These are phyloP conservation scores for Candida xyloterini DNA, from an alignment of 805 yeast genomes.

Conservation along the genomic window DNA sequence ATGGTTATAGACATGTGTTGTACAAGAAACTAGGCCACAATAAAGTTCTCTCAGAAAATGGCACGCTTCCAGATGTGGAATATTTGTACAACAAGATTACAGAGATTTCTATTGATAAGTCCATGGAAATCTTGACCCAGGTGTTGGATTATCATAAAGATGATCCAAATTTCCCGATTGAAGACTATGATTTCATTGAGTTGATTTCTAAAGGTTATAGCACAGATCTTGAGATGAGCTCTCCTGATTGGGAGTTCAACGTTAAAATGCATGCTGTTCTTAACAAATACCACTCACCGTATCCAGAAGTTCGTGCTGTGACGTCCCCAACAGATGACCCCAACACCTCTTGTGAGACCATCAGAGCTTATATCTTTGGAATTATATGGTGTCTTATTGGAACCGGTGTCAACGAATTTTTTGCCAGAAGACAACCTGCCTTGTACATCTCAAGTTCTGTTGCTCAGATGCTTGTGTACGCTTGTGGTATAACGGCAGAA, in stretches of 20 bases:
- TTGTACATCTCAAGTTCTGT: slow-evolving; percentile 50
- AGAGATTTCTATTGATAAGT: slow-evolving; percentile 20
- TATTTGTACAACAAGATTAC: slow-evolving; percentile 7
- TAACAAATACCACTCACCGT: slow-evolving; percentile 49
- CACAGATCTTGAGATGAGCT: neutral
- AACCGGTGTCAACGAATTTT: slow-evolving; percentile 57
- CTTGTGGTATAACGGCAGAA: slow-evolving; percentile 54
- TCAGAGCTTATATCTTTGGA: slow-evolving; percentile 24
- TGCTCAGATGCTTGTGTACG: slow-evolving; percentile 58
- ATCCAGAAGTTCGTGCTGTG: slow-evolving; percentile 65
- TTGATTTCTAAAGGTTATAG: slow-evolving; percentile 15
- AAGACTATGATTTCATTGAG: slow-evolving; percentile 18
- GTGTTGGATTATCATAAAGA: slow-evolving; percentile 26
- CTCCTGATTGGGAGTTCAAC: slow-evolving; percentile 18
- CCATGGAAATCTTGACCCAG: slow-evolving; percentile 29
- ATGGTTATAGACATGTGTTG: neutral
- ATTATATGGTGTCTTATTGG: slow-evolving; percentile 40
- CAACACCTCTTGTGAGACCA: slow-evolving; percentile 44
- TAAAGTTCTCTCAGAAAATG: neutral
- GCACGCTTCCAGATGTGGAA: slow-evolving; percentile 5
- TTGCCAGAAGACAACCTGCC: slow-evolving; percentile 54
- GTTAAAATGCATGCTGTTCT: slow-evolving; percentile 35
- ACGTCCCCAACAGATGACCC: slow-evolving; percentile 54
- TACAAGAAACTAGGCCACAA: slow-evolving; percentile 3
- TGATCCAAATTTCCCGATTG: slow-evolving; percentile 34